phyloP scores from a whole-genome alignment of 2,329 filamentous ascomycete genomes.

The Didymella pomorum region DNA sequence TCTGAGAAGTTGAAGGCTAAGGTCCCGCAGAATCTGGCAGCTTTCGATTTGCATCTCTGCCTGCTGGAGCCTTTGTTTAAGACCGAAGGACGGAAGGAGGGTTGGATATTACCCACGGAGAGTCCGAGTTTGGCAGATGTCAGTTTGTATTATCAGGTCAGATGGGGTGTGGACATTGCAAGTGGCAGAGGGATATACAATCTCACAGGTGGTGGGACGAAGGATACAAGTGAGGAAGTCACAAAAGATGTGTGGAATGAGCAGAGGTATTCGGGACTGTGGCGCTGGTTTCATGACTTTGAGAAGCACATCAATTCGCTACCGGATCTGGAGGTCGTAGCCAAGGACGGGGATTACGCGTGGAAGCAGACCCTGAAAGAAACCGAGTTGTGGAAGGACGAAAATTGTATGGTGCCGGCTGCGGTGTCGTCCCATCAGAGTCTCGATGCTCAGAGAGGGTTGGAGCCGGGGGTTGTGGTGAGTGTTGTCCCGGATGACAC shows the following conservation, averaged over 20 bases:
- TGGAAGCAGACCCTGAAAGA: slow-evolving; percentile 1
- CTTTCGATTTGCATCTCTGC: slow-evolving; percentile 49
- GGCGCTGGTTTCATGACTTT: slow-evolving; percentile 49
- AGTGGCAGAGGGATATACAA: slow-evolving; percentile 46
- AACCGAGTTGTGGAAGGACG: background rate
- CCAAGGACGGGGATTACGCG: slow-evolving; percentile 18
- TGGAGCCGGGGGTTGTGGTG: slow-evolving; percentile 43
- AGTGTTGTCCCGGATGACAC: slow-evolving; percentile 53
- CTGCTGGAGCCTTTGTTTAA: slow-evolving; percentile 50
- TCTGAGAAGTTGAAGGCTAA: slow-evolving; percentile 52
- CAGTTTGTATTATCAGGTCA: slow-evolving; percentile 50
- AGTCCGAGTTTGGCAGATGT: slow-evolving; percentile 50
- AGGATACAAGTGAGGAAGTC: slow-evolving; percentile 31
- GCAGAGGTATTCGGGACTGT: slow-evolving; percentile 48
- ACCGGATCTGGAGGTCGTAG: slow-evolving; percentile 32
- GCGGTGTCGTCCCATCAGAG: background rate
- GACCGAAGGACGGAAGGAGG: background rate
- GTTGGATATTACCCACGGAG: slow-evolving; percentile 49
- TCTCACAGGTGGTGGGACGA: slow-evolving; percentile 47
- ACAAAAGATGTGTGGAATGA: slow-evolving; percentile 48
- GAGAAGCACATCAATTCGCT: slow-evolving; percentile 44
- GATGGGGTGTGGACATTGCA: slow-evolving; percentile 52
- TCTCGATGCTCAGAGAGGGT: slow-evolving; percentile 30
- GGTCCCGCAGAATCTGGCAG: slow-evolving; percentile 48
- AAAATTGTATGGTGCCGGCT: background rate